These are phyloP conservation scores for Exophiala bonariae DNA, from an alignment of 2,329 filamentous ascomycete genomes.

Conservation along the genomic window DNA sequence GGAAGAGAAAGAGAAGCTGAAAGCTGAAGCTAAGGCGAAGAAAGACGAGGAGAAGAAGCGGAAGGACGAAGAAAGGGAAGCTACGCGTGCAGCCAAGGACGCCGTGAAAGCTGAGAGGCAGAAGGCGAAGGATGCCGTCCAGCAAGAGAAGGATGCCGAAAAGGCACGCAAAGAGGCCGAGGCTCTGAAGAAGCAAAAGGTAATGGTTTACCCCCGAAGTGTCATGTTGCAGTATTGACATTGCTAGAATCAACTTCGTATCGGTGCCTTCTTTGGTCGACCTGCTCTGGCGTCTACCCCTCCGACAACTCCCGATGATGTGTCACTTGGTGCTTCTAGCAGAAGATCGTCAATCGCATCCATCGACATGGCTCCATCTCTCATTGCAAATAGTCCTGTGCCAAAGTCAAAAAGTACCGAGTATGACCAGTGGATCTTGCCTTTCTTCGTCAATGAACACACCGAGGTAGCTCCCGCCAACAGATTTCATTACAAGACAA, in stretches of 20 bases:
- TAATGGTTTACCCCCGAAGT: constrained; percentile 33
- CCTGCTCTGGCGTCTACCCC: constrained; percentile 34
- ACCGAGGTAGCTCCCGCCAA: constrained; percentile 65
- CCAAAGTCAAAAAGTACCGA: constrained; percentile 40
- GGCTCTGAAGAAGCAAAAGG: constrained; percentile 46
- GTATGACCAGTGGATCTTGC: constrained; percentile 72
- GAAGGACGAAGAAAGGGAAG: constrained; percentile 43
- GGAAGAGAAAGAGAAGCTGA: constrained; percentile 35
- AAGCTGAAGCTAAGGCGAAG: constrained; percentile 32
- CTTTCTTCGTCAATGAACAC: constrained; percentile 75
- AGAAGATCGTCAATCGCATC: constrained; percentile 27
- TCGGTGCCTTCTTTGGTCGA: constrained; percentile 52
- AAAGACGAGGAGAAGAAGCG: constrained; percentile 32
- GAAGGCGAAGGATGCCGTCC: constrained; percentile 42
- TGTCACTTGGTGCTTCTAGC: constrained; percentile 24
- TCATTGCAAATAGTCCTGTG: constrained; percentile 31
- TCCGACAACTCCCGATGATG: constrained; percentile 18
- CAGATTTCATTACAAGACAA: constrained; percentile 18
- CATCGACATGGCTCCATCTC: constrained; percentile 20
- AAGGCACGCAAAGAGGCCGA: constrained; percentile 35
- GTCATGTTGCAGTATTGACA: constrained; percentile 28
- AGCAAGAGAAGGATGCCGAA: constrained; percentile 43
- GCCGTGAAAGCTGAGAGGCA: constrained; percentile 33
- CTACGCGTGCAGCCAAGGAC: constrained; percentile 19
- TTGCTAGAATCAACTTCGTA: constrained; percentile 48